Conservation (phyloP, 257 asterid species). For the Verbena officinalis region DNA sequence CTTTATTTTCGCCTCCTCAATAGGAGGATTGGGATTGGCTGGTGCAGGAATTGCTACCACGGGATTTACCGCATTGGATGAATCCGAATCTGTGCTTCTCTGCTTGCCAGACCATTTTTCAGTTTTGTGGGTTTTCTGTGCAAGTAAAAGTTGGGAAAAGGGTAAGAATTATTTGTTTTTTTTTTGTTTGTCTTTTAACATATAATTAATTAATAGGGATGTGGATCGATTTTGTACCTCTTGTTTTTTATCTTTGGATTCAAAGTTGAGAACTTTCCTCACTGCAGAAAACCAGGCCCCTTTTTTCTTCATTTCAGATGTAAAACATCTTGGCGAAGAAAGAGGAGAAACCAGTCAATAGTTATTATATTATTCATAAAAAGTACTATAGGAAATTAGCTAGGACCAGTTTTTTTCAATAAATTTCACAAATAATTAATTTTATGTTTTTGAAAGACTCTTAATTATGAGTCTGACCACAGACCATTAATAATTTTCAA, state of each 20-base stretch:
- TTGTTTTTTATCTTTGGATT: constrained; percentile 46
- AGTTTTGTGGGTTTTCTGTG: constrained; percentile 48
- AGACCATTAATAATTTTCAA: constrained; percentile 1
- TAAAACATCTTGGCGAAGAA: constrained; percentile 15
- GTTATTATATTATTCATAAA: neutral
- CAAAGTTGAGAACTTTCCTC: constrained; percentile 56
- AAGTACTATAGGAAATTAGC: constrained; percentile 1
- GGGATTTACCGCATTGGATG: constrained; percentile 29
- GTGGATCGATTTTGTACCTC: constrained; percentile 41
- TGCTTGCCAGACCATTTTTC: constrained; percentile 58
- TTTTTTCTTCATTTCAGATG: constrained; percentile 68
- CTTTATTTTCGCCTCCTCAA: constrained; percentile 46
- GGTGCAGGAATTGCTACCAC: constrained; percentile 29
- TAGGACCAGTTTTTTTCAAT: neutral
- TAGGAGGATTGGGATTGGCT: constrained; percentile 13
- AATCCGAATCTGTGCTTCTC: constrained; percentile 39
- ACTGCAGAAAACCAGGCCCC: constrained; percentile 60
- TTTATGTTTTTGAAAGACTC: too few species aligned
- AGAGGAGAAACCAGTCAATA: constrained; percentile 13
- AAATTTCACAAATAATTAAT: neutral
- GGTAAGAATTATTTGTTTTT: neutral
- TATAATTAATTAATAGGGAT: too few species aligned
- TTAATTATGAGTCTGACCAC: neutral
- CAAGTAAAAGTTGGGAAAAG: neutral
- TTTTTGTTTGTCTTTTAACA: too few species aligned